Conservation (phyloP, 495 filamentous ascomycete genomes). For the Podospora didyma region DNA sequence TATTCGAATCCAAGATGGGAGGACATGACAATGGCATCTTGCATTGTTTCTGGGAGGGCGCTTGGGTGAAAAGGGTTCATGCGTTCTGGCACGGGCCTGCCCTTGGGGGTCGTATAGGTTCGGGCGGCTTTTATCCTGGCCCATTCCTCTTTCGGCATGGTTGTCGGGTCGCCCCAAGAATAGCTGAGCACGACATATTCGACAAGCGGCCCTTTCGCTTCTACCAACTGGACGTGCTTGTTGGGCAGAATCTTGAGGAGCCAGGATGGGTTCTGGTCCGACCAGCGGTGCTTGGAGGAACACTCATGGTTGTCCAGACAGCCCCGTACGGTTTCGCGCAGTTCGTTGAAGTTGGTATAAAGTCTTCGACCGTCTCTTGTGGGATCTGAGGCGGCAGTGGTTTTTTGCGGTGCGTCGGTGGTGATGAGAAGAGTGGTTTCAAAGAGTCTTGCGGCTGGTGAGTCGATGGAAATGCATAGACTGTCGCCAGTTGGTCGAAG, state of each 20-base stretch:
- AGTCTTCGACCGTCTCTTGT: constrained; percentile 12
- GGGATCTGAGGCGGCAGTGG: not conserved
- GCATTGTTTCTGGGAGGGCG: constrained; percentile 24
- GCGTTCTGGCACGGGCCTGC: constrained; percentile 21
- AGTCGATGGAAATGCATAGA: constrained; percentile 16
- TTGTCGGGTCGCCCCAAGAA: constrained; percentile 27
- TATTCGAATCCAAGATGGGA: constrained; percentile 17
- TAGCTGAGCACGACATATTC: constrained; percentile 32
- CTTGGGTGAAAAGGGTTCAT: constrained; percentile 14
- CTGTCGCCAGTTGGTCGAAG: constrained; percentile 14
- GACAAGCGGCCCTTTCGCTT: constrained; percentile 10
- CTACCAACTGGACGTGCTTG: constrained; percentile 14
- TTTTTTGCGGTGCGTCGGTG: not conserved
- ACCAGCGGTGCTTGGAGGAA: constrained; percentile 28
- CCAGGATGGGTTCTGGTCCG: constrained; percentile 28
- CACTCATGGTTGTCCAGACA: constrained; percentile 28
- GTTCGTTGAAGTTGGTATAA: constrained; percentile 18
- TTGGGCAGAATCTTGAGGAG: constrained; percentile 24
- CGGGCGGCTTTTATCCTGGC: constrained; percentile 27
- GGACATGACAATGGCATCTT: constrained; percentile 23
- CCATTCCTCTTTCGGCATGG: constrained; percentile 26
- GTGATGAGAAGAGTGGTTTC: constrained; percentile 5
- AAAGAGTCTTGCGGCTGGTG: constrained; percentile 7
- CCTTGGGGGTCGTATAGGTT: constrained; percentile 22
- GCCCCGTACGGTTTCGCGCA: constrained; percentile 16